Evolutionary conservation across 2,329 filamentous ascomycete species (phyloP), one percentile per base, ranked within the genome.

Genomic region (Cyphellophora europaea): DNA sequence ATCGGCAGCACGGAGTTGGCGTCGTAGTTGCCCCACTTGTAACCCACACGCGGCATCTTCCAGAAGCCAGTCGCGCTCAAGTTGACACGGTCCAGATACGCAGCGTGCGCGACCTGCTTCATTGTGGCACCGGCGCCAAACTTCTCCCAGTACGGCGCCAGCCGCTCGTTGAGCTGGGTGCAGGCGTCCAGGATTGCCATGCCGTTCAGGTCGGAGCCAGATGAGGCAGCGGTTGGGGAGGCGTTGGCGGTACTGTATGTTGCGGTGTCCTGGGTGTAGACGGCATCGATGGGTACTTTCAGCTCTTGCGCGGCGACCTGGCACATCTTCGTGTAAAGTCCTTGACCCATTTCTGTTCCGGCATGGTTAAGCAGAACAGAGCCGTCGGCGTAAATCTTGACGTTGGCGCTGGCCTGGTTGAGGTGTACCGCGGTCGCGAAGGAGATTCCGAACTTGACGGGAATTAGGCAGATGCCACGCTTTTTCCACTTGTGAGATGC

Each of bases 61-160:
- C 96, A 98, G 65, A 93, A 95, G 1, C 91, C 91, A 50, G 96
- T 89, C 1, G 91, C 89, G 11, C 83, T 91, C n/a, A 98, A 77
- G 53, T 96, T 96, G 49, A 95, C 85, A 15, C 91, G 83, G 57
- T 95, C 88, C 53, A 94, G 91, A 67, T 96, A 98, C 1, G 91
- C 91, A 0, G 86, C 83, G 52, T 89, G 82, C 0, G 88, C 91
- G 11, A 98, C 65, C 6, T 94, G 72, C 51, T 87, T 87, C 87
- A 98, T 88, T 0, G 75, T 74, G 0, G 88, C 86, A 2, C 74
- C 65, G 0, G 77, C 69, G 2, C 86, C 86, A 5, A 95, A 71
- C 56, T 85, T 88, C 59, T 86, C 79, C 18, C 85, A 72, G 61
- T 93, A 96, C 0, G 91, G 89, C 0, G 72, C 72, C 0, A 98